Conservation (phyloP, 1,284 basidiomycete genomes). For the Fomitiporia mediterranea region DNA sequence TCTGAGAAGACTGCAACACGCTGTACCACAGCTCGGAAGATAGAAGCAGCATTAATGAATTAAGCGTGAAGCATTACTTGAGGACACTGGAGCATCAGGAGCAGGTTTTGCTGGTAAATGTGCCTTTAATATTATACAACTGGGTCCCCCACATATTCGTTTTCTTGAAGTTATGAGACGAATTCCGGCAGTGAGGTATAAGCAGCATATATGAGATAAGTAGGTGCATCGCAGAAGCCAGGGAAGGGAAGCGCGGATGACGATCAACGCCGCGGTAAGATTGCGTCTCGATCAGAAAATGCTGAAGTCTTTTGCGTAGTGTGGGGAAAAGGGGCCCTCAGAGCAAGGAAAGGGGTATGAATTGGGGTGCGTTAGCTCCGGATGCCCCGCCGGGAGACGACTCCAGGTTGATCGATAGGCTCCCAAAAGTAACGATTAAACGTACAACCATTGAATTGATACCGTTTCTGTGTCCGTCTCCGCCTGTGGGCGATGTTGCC, state of each 20-base stretch:
- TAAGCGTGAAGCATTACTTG: too few species aligned
- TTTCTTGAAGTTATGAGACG: not conserved
- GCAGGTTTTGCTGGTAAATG: not conserved
- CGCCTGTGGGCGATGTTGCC: not conserved
- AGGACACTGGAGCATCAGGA: not conserved
- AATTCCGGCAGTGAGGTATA: not conserved
- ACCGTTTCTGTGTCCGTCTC: not conserved
- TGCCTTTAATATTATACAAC: too few species aligned
- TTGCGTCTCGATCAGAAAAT: not conserved
- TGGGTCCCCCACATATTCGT: not conserved
- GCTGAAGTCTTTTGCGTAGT: not conserved
- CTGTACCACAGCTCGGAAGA: too few species aligned
- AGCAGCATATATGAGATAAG: slow-evolving; percentile 5
- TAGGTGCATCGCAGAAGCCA: not conserved
- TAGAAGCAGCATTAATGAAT: too few species aligned
- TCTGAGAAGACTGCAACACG: too few species aligned
- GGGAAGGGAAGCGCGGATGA: not conserved
- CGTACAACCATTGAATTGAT: not conserved
- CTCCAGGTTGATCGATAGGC: slow-evolving; percentile 8
- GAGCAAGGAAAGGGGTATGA: not conserved
- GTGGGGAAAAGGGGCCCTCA: slow-evolving; percentile 2
- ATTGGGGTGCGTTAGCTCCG: slow-evolving; percentile 4
- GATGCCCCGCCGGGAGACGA: not conserved
- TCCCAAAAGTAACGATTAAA: not conserved
- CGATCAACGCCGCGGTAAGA: not conserved